phyloP scores from a whole-genome alignment of 2,329 filamentous ascomycete genomes.

The Sarocladiaceae sp. region DNA sequence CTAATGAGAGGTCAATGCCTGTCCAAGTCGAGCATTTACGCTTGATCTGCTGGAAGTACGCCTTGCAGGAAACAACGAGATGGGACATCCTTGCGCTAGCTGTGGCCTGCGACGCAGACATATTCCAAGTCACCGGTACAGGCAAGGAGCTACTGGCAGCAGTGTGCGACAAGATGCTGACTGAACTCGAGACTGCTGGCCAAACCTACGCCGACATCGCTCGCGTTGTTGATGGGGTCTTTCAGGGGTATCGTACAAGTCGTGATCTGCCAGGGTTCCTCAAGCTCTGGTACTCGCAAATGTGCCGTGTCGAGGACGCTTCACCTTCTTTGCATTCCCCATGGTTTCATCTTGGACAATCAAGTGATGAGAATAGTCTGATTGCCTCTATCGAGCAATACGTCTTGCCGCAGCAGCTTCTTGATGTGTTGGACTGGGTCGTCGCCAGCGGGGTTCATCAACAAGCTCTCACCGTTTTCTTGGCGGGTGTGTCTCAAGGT shows the following conservation, averaged over 20 bases:
- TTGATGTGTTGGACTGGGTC: constrained; percentile 39
- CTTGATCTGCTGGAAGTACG: constrained; percentile 38
- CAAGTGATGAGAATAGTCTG: constrained; percentile 14
- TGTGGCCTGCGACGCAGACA: constrained; percentile 42
- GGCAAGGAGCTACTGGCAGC: constrained; percentile 34
- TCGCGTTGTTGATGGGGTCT: constrained; percentile 37
- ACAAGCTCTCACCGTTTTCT: constrained; percentile 34
- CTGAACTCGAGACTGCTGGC: constrained; percentile 15
- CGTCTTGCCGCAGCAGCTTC: constrained; percentile 40
- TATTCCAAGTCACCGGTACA: constrained; percentile 37
- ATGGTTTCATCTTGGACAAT: constrained; percentile 27
- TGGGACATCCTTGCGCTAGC: constrained; percentile 39
- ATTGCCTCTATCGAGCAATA: constrained; percentile 34
- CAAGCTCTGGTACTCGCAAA: constrained; percentile 41
- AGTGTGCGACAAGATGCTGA: constrained; percentile 32
- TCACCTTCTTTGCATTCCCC: constrained; percentile 23
- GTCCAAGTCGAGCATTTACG: constrained; percentile 38
- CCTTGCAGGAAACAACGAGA: constrained; percentile 30
- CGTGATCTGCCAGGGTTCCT: constrained; percentile 43
- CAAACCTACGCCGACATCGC: constrained; percentile 20
- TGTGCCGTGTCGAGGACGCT: constrained; percentile 29
- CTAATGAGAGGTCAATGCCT: constrained; percentile 23
- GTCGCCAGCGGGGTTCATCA: constrained; percentile 25
- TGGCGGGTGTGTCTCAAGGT: constrained; percentile 38
- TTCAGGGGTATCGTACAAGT: constrained; percentile 38